Evolutionary conservation across 1,139 yeast genomes (phyloP), one percentile per base, ranked within the genome.

Genomic region (Yamadazyma triangularis): DNA sequence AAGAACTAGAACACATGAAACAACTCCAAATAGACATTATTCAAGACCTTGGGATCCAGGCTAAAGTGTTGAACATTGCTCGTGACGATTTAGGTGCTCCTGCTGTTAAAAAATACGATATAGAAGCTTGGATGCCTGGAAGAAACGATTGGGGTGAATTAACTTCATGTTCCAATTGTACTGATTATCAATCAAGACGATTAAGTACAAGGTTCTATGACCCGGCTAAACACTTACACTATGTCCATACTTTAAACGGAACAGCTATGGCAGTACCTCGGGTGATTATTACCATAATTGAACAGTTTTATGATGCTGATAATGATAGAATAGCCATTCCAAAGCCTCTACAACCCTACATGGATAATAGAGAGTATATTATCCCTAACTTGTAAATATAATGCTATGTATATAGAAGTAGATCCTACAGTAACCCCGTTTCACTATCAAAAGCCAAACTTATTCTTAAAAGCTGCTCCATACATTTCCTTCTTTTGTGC

Each of bases 101-200:
- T 1, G 98, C 98, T 0, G 76, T 71, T 56, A 81, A 83, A 49
- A 93, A 93, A 56, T 87, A 80, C 49, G 98, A 93, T 48, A 85
- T 89, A 33, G 99, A 93, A 56, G 96, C 93, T 0, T 87, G 96
- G 91, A 91, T 93, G 96, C 98, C 97, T 0, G 97, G 98, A 2
- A 74, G 96, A 46, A 87, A 87, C 2, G 58, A 61, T 2, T 93
- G 95, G 87, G 99, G 99, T 3, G 99, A 93, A 50, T 69, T 91
- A 22, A 80, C 95, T 1, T 86, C 96, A 25, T 69, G 93, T 2
- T 88, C 97, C 2, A 91, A 89, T 50, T 93, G 99, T 56, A 77
- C 89, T 3, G 97, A 89, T 45, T 93, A 77, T 53, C 99, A 93
- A 57, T 64, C 95, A 7, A 70, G 96, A 54, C 70, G 98, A 44